These are phyloP conservation scores for Aureobasidium leucospermi DNA, from an alignment of 2,329 filamentous ascomycete genomes.

Conservation along the genomic window DNA sequence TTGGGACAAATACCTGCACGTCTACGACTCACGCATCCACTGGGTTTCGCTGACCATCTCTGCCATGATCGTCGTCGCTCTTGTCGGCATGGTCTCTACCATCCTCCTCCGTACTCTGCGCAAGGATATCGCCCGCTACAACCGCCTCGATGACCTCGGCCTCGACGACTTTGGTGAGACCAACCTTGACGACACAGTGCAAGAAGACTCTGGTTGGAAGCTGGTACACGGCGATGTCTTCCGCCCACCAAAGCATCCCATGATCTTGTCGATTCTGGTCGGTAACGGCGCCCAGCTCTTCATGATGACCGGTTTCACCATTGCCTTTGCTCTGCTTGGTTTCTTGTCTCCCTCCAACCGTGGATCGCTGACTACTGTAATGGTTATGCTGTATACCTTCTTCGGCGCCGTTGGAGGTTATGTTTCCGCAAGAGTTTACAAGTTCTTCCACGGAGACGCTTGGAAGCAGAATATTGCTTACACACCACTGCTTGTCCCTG, in stretches of 20 bases:
- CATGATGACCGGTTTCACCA: conserved; percentile 93
- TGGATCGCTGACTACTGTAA: conserved; percentile 85
- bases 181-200: conserved; percentile 77
- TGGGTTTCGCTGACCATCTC: conserved; percentile 99
- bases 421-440: conserved; percentile 83
- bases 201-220: conserved; percentile 98
- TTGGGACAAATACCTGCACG: conserved; percentile 98
- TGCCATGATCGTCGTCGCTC: conserved; percentile 85
- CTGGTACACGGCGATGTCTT: conserved; percentile 97
- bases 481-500: conserved; percentile 79
- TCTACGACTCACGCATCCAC: conserved; percentile 95
- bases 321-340: conserved; percentile 84
- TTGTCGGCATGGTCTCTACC: conserved; percentile 87
- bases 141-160: conserved; percentile 83
- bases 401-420: conserved; percentile 93
- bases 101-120: conserved; percentile 79
- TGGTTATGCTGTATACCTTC: conserved; percentile 86
- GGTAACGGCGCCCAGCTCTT: conserved; percentile 95
- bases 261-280: conserved; percentile 78
- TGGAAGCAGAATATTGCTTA: conserved; percentile 92
- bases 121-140: conserved; percentile 96
- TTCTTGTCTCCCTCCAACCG: conserved; percentile 95
- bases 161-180: conserved; percentile 81
- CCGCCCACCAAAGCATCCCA: conserved; percentile 72
- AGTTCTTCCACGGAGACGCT: conserved; percentile 80